A percentile compares a stretch with the other conserved stretches of the same genome.
Evolutionary conservation across 257 asterid genomes (phyloP).

Genomic region (Plantago major): DNA sequence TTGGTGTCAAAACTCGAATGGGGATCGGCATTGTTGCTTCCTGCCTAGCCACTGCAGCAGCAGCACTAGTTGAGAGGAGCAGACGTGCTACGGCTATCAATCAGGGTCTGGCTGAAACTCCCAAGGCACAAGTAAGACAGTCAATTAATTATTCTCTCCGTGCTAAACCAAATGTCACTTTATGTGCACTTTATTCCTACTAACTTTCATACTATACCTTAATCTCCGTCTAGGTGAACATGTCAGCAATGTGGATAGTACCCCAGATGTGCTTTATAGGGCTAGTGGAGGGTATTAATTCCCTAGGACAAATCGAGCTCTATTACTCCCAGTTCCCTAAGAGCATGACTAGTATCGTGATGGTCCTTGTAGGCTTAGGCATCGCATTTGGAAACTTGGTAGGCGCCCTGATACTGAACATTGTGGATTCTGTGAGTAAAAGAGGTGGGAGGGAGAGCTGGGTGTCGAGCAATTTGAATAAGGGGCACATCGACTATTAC

Average conservation of each 20-base stretch:
- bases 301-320: conserved; percentile 57
- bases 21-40: conserved; percentile 54
- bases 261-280: conserved; percentile 50
- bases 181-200: too few relatives aligned
- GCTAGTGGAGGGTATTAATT: conserved; percentile 56
- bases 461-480: conserved; percentile 50
- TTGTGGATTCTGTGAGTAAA: conserved; percentile 27
- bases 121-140: conserved; percentile 22
- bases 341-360: conserved; percentile 63
- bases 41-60: conserved; percentile 36
- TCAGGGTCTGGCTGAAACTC: conserved; percentile 36
- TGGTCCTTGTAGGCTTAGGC: conserved; percentile 44
- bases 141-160: too few relatives aligned
- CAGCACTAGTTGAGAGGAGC: conserved; percentile 52
- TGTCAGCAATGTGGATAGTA: conserved; percentile 63
- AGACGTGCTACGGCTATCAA: conserved; percentile 39
- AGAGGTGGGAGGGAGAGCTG: conserved; percentile 48
- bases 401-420: conserved; percentile 40
- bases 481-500: conserved; percentile 66
- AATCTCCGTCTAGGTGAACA: conserved; percentile 26
- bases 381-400: conserved; percentile 45
- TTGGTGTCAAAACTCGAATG: conserved; percentile 40
- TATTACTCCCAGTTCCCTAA: conserved; percentile 56
- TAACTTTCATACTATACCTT: too few relatives aligned
- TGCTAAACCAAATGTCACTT: too few relatives aligned